A percentile compares a stretch with the other conserved stretches of the same genome.
phyloP scores from a whole-genome alignment of 495 filamentous ascomycete species.

The Lophiostoma macrostomum region DNA sequence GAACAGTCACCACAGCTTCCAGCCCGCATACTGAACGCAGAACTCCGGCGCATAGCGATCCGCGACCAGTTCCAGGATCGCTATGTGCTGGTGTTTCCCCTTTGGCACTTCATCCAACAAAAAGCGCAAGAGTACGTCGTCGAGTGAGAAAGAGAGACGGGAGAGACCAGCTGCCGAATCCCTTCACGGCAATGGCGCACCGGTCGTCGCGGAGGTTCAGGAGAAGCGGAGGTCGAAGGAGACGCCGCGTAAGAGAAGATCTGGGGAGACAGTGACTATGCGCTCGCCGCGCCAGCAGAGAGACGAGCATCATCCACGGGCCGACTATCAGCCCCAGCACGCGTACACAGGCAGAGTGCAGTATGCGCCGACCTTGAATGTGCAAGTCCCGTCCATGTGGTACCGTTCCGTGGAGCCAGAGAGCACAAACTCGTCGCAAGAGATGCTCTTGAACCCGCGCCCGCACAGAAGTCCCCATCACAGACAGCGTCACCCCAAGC shows the following conservation, averaged over 20 bases:
- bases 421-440: conserved; percentile 20
- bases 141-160: conserved; percentile 27
- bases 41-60: conserved; percentile 20
- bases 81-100: conserved; percentile 33
- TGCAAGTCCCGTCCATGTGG: conserved; percentile 28
- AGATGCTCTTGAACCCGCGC: conserved; percentile 31
- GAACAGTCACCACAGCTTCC: conserved; percentile 20
- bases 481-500: conserved; percentile 27
- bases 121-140: conserved; percentile 29
- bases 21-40: conserved; percentile 6
- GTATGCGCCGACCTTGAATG: conserved; percentile 21
- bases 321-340: conserved; percentile 4
- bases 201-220: conserved; percentile 23
- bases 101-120: conserved; percentile 23
- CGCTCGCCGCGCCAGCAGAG: conserved; percentile 18
- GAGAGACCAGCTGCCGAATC: conserved; percentile 17
- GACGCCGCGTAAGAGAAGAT: conserved; percentile 13
- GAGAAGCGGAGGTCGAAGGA: conserved; percentile 28
- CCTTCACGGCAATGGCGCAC: conserved; percentile 16
- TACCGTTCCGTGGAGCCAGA: conserved; percentile 21
- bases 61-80: conserved; percentile 20
- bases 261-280: conserved; percentile 5
- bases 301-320: conserved; percentile 9
- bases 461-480: conserved; percentile 26
- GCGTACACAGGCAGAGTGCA: conserved; percentile 13